These are phyloP conservation scores for Oryza glaberrima DNA, from an alignment of 176 grass and related monocot species.

Conservation along the genomic window DNA sequence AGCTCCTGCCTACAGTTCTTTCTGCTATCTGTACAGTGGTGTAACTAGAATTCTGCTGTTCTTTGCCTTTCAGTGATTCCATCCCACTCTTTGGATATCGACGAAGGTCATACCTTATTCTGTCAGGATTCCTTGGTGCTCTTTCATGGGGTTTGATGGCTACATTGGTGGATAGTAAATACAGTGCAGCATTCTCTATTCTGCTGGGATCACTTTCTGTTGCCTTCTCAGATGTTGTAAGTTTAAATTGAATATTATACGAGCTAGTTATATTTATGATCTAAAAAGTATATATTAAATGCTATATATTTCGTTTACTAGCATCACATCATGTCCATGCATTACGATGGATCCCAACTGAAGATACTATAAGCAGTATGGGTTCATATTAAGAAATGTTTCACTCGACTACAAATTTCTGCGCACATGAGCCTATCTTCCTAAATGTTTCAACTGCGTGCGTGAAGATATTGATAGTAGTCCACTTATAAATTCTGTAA, in stretches of 20 bases:
- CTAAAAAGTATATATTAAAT: neutral
- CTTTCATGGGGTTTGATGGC: slow-evolving; percentile 98
- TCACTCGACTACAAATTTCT: neutral
- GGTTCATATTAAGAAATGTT: neutral
- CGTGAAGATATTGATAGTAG: slow-evolving; percentile 25
- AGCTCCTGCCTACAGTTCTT: slow-evolving; percentile 24
- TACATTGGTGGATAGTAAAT: slow-evolving; percentile 87
- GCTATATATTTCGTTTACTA: neutral
- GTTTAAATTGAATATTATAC: slow-evolving; percentile 40
- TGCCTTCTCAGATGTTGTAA: slow-evolving; percentile 99
- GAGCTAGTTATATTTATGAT: slow-evolving; percentile 14
- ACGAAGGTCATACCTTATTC: slow-evolving; percentile 92
- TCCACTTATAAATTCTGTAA: slow-evolving; percentile 12
- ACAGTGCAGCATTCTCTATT: slow-evolving; percentile 78
- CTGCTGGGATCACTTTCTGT: slow-evolving; percentile 97
- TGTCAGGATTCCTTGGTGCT: slow-evolving; percentile 95
- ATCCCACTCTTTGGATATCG: slow-evolving; percentile 96
- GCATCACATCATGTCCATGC: neutral
- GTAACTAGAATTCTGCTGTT: slow-evolving; percentile 28
- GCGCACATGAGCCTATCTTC: slow-evolving; percentile 5
- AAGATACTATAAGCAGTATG: neutral
- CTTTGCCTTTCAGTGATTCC: slow-evolving; percentile 79
- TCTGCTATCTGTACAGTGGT: slow-evolving; percentile 27
- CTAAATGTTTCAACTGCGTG: slow-evolving; percentile 15
- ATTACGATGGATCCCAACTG: neutral